phyloP scores from a whole-genome alignment of 2,329 filamentous ascomycete species.

The Calonectria naviculata region DNA sequence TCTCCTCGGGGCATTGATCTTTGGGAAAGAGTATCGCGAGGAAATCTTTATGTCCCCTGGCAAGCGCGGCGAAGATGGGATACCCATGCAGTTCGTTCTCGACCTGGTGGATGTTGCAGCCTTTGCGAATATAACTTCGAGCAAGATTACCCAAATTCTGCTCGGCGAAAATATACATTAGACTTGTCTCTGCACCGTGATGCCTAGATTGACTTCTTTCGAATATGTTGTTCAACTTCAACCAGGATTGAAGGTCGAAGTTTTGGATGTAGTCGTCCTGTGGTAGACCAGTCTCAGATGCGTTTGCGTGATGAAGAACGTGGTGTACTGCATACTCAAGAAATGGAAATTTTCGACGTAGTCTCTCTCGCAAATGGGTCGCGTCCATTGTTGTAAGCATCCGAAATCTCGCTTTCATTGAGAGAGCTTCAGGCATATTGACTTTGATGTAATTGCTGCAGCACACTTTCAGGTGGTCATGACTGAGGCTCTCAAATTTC shows the following conservation, averaged over 20 bases:
- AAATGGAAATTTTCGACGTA: constrained; percentile 48
- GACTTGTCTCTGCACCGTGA: constrained; percentile 23
- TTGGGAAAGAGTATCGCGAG: background rate
- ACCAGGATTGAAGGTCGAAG: constrained; percentile 38
- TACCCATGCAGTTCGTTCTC: constrained; percentile 19
- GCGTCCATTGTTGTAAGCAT: too few relatives aligned
- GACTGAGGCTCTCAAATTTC: background rate
- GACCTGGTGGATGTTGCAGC: background rate
- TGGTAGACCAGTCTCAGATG: constrained; percentile 40
- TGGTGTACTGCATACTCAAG: constrained; percentile 56
- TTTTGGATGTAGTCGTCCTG: constrained; percentile 45
- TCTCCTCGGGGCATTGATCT: background rate
- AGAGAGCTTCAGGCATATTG: background rate
- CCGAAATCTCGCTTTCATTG: background rate
- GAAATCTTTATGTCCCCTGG: background rate
- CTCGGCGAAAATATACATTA: constrained; percentile 51
- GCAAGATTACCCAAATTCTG: constrained; percentile 40
- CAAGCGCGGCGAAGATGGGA: constrained; percentile 48
- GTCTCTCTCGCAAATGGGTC: background rate
- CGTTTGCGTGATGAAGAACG: constrained; percentile 54
- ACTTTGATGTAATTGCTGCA: background rate
- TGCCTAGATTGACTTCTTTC: constrained; percentile 37
- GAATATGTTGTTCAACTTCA: constrained; percentile 45
- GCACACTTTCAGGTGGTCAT: background rate
- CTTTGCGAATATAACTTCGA: constrained; percentile 29